Evolutionary conservation across 257 asterid genomes (phyloP).

Genomic region (Capsicum rhomboideum): DNA sequence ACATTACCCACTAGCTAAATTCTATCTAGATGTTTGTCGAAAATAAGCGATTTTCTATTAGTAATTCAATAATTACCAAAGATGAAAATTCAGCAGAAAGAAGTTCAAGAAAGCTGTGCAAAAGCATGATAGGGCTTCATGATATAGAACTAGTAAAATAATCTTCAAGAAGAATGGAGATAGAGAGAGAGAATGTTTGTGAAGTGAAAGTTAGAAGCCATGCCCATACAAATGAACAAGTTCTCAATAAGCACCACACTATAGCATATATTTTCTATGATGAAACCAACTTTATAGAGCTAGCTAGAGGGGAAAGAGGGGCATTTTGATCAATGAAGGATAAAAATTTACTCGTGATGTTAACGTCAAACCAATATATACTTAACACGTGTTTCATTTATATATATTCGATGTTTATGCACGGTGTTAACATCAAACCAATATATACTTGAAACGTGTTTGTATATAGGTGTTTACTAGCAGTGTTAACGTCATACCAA

Average conservation of each 20-base stretch:
- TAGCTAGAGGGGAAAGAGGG: constrained; percentile 19
- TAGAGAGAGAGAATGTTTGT: too few relatives aligned
- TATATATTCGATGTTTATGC: too few relatives aligned
- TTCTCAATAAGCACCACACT: constrained; percentile 22
- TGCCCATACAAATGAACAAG: not conserved
- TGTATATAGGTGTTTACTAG: too few relatives aligned
- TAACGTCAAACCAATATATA: too few relatives aligned
- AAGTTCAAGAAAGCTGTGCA: too few relatives aligned
- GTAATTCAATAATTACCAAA: not conserved
- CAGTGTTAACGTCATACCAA: too few relatives aligned
- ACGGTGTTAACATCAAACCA: too few relatives aligned
- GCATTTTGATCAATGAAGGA: constrained; percentile 1
- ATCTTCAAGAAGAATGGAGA: not conserved
- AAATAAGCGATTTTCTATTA: not conserved
- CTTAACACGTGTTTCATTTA: too few relatives aligned
- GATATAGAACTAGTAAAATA: too few relatives aligned
- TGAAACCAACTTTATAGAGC: constrained; percentile 24
- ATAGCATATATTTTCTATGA: not conserved
- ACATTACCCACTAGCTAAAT: not conserved
- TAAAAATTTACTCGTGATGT: not conserved
- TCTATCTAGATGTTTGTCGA: not conserved
- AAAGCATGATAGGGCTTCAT: constrained; percentile 46
- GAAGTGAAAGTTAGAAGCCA: not conserved
- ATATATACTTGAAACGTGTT: too few relatives aligned
- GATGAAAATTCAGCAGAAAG: not conserved